Evolutionary conservation across 257 asterid genomes (phyloP), one percentile per base, ranked within the genome.

Genomic region (Jaltomata sinuosa): DNA sequence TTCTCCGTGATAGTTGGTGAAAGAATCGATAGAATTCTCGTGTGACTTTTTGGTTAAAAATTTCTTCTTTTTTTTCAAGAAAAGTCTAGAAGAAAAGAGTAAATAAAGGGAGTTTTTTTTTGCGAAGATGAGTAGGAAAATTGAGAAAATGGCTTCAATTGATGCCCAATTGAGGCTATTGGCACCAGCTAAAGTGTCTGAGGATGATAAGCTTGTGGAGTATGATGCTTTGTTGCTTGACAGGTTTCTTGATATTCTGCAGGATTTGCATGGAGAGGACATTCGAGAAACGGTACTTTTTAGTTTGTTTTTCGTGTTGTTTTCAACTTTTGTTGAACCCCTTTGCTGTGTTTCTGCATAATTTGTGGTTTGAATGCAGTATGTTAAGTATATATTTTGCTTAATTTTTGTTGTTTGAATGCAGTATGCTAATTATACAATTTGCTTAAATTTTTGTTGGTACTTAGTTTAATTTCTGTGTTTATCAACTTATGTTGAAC

Each of bases 131-230:
- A 87, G 92, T 50, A 91, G 85, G 86, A 91, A 92, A 80, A 11
- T 96, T 22, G 97, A 92, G 81, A 94, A 92, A 57, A 91, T 96
- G 99, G 94, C 97, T 80, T 96, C 99, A 10, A 96, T 96, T 87
- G 99, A 96, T 90, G 98, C 98, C 8, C 99, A 94, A 77, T 69
- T 96, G 85, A 91, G 99, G 94, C 89, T 93, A 12, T 84, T 96
- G 86, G 99, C 95, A 3, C 99, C 99, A 49, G 93, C 89, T 36
- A 96, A 96, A 86, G 98, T 94, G 8, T 96, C 99, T 1, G 99
- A 96, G 86, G 99, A 96, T 88, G 99, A 96, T 85, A 95, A 96
- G 89, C 91, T 96, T 64, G 97, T 96, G 77, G 99, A 96, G 89
- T 96, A 96, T 84, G 99, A 94, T 80, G 99, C 99, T 62, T 87